Conservation (phyloP, 306 rosid species). For the Trifolium pratense region DNA sequence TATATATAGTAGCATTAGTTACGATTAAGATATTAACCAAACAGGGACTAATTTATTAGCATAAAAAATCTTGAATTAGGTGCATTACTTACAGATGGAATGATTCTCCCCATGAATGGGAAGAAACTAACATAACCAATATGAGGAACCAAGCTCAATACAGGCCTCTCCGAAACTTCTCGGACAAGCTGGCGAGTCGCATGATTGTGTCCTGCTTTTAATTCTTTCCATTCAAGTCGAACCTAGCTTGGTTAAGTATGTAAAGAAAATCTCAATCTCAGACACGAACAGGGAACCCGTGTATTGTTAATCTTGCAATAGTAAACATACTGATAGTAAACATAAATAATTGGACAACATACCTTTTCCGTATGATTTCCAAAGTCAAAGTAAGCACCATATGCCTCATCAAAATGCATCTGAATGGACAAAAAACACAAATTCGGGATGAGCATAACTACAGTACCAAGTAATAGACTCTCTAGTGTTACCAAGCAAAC, state of each 20-base stretch:
- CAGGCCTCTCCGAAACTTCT: slow-evolving; percentile 65
- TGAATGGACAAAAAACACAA: slow-evolving; percentile 54
- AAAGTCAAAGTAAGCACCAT: slow-evolving; percentile 87
- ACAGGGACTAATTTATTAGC: neutral
- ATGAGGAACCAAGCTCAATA: slow-evolving; percentile 81
- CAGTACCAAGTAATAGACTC: slow-evolving; percentile 18
- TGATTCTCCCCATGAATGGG: slow-evolving; percentile 82
- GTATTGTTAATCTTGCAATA: slow-evolving; percentile 21
- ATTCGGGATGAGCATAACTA: slow-evolving; percentile 38
- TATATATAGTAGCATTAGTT: too few species aligned
- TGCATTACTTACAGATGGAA: slow-evolving; percentile 73
- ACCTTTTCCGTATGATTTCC: slow-evolving; percentile 98
- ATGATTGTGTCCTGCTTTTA: slow-evolving; percentile 45
- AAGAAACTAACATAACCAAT: slow-evolving; percentile 80
- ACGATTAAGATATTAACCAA: neutral
- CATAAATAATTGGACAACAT: slow-evolving; percentile 22
- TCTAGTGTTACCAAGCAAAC: slow-evolving; percentile 20
- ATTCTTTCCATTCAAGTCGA: slow-evolving; percentile 75
- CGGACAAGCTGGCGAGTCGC: slow-evolving; percentile 69
- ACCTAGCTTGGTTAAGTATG: slow-evolving; percentile 56
- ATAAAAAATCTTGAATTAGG: slow-evolving; percentile 17
- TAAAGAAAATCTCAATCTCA: slow-evolving; percentile 33
- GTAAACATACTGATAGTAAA: neutral
- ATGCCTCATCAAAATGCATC: slow-evolving; percentile 75
- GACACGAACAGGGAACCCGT: slow-evolving; percentile 12